Conservation (phyloP, 495 filamentous ascomycete genomes). For the Entonaema liquescens region DNA sequence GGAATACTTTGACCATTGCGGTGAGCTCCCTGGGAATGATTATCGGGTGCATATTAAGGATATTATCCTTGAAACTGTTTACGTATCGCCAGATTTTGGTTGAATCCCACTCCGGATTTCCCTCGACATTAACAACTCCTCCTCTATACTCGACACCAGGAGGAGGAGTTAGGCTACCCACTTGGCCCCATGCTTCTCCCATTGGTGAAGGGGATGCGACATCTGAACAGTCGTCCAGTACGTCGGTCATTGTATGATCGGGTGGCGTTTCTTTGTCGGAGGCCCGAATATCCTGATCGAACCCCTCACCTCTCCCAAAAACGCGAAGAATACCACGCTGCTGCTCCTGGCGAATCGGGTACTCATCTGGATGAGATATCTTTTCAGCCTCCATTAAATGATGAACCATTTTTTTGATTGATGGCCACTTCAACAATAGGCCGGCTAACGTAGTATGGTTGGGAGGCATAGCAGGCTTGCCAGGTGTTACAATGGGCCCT, state of each 20-base stretch:
- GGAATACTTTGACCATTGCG: slow-evolving; percentile 59
- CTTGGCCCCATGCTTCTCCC: slow-evolving; percentile 58
- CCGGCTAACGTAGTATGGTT: slow-evolving; percentile 87
- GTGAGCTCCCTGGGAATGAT: slow-evolving; percentile 63
- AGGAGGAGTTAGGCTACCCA: slow-evolving; percentile 57
- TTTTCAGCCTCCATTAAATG: slow-evolving; percentile 53
- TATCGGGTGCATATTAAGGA: slow-evolving; percentile 92
- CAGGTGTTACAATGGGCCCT: slow-evolving; percentile 56
- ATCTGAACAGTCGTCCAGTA: slow-evolving; percentile 56
- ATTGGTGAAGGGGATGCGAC: slow-evolving; percentile 57
- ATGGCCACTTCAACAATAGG: slow-evolving; percentile 74
- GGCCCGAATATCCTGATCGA: slow-evolving; percentile 55
- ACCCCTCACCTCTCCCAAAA: slow-evolving; percentile 80
- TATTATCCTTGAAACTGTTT: slow-evolving; percentile 76
- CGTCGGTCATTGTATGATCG: slow-evolving; percentile 43
- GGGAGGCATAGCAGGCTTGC: slow-evolving; percentile 71
- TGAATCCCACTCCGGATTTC: slow-evolving; percentile 70
- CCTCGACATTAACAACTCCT: slow-evolving; percentile 65
- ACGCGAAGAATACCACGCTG: slow-evolving; percentile 77
- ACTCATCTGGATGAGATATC: slow-evolving; percentile 70
- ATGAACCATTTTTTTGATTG: slow-evolving; percentile 65
- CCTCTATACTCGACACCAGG: slow-evolving; percentile 49
- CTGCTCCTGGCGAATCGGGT: slow-evolving; percentile 76
- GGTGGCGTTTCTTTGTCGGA: slow-evolving; percentile 49
- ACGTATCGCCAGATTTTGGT: slow-evolving; percentile 70